These are phyloP conservation scores for Linum lewisii DNA, from an alignment of 345 rosid genomes.

Conservation along the genomic window DNA sequence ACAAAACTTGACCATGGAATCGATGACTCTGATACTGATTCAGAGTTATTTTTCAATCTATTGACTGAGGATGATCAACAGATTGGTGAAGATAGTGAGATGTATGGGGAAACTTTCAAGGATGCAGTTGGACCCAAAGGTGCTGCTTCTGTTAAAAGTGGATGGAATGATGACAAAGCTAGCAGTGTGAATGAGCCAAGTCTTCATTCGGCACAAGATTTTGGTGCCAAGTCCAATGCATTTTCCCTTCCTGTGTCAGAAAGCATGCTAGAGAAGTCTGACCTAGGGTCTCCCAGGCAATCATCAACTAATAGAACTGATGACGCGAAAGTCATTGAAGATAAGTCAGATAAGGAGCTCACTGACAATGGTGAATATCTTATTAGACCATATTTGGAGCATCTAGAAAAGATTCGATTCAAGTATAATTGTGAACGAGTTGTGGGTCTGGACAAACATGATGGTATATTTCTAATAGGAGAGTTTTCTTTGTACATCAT, in stretches of 20 bases:
- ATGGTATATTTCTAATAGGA: conserved; percentile 93
- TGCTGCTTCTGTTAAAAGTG: conserved; percentile 52
- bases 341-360: conserved; percentile 76
- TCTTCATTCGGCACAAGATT: conserved; percentile 93
- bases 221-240: conserved; percentile 75
- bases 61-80: conserved; percentile 32
- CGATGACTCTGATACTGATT: conserved; percentile 56
- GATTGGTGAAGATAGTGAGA: conserved; percentile 34
- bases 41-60: conserved; percentile 55
- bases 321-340: conserved; percentile 50
- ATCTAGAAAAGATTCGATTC: conserved; percentile 78
- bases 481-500: conserved; percentile 83
- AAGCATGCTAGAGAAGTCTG: conserved; percentile 62
- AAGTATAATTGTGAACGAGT: conserved; percentile 96
- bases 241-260: conserved; percentile 67
- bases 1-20: conserved; percentile 45
- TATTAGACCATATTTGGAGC: conserved; percentile 95
- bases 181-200: conserved; percentile 91
- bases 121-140: conserved; percentile 43
- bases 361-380: conserved; percentile 92
- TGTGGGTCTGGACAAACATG: conserved; percentile 95
- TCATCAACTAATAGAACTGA: conserved; percentile 57
- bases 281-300: conserved; percentile 65
- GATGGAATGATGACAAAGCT: conserved; percentile 78
- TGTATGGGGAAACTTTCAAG: conserved; percentile 52